These are phyloP conservation scores for Escallonia rubra DNA, from an alignment of 129 eudicot species.

Conservation along the genomic window DNA sequence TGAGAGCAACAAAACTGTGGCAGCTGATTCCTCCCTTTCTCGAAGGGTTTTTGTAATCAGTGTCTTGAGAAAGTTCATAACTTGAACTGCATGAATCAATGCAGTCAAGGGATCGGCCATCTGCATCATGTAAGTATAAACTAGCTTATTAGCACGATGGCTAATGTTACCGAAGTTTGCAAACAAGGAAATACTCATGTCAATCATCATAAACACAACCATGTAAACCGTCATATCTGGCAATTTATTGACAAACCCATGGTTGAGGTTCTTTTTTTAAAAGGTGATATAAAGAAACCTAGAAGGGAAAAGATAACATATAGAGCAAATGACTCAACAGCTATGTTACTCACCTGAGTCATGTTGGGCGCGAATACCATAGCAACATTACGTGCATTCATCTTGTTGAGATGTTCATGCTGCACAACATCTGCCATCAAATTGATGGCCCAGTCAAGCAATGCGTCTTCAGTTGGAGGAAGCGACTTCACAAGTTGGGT, in stretches of 20 bases:
- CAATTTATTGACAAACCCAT: too few relatives aligned
- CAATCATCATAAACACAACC: too few relatives aligned
- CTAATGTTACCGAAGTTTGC: neutral
- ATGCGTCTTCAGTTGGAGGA: slow-evolving; percentile 78
- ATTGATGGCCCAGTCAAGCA: slow-evolving; percentile 87
- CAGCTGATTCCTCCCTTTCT: slow-evolving; percentile 38
- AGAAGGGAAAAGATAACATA: neutral
- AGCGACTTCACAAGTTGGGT: slow-evolving; percentile 53
- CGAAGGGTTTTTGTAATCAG: slow-evolving; percentile 53
- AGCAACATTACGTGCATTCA: slow-evolving; percentile 89
- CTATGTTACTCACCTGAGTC: slow-evolving; percentile 62
- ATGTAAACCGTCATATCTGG: too few relatives aligned
- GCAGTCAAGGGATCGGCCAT: slow-evolving; percentile 98
- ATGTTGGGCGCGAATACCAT: slow-evolving; percentile 97
- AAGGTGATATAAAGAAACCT: neutral
- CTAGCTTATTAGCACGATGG: neutral
- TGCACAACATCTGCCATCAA: slow-evolving; percentile 90
- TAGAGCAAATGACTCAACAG: neutral
- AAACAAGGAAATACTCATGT: neutral
- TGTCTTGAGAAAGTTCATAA: slow-evolving; percentile 85
- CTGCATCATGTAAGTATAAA: slow-evolving; percentile 42
- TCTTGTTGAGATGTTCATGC: slow-evolving; percentile 65
- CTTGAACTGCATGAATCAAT: slow-evolving; percentile 91
- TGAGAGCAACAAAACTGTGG: slow-evolving; percentile 12
- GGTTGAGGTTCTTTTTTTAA: too few relatives aligned